Conservation (phyloP, 257 asterid genomes). For the Pogostemon cablin region DNA sequence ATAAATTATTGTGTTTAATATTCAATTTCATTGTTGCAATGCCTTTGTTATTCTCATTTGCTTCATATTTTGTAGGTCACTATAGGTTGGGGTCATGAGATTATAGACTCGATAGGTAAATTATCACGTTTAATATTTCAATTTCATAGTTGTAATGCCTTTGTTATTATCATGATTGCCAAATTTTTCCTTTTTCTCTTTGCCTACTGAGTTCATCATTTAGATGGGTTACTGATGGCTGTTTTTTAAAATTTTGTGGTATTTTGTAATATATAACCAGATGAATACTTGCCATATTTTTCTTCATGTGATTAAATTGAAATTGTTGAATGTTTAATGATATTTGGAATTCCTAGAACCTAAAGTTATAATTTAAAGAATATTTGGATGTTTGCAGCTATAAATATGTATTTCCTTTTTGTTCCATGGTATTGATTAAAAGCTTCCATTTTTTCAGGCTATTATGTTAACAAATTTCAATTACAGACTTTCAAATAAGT, state of each 20-base stretch:
- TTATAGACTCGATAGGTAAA: no score
- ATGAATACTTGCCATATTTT: neutral
- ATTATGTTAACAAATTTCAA: conserved; percentile 87
- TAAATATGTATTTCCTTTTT: conserved; percentile 20
- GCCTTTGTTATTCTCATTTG: no score
- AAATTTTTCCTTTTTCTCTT: neutral
- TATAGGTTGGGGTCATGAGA: no score
- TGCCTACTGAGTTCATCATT: conserved; percentile 12
- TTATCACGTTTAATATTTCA: no score
- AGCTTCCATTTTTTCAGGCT: conserved; percentile 63
- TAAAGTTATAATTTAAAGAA: conserved; percentile 1
- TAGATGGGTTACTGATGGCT: neutral
- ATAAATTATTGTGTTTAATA: no score
- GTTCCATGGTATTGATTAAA: conserved; percentile 23
- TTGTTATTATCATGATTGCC: conserved; percentile 1
- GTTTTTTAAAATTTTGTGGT: neutral
- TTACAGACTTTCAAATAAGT: conserved; percentile 89
- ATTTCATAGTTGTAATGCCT: no score
- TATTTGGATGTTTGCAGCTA: conserved; percentile 12
- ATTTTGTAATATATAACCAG: neutral
- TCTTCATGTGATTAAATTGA: conserved; percentile 20
- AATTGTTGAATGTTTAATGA: conserved; percentile 21
- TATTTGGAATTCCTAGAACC: conserved; percentile 20
- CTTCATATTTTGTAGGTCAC: no score
- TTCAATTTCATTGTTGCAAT: no score